These are phyloP conservation scores for Leucosporidium yakuticum DNA, from an alignment of 768 basidiomycete species.

Conservation along the genomic window DNA sequence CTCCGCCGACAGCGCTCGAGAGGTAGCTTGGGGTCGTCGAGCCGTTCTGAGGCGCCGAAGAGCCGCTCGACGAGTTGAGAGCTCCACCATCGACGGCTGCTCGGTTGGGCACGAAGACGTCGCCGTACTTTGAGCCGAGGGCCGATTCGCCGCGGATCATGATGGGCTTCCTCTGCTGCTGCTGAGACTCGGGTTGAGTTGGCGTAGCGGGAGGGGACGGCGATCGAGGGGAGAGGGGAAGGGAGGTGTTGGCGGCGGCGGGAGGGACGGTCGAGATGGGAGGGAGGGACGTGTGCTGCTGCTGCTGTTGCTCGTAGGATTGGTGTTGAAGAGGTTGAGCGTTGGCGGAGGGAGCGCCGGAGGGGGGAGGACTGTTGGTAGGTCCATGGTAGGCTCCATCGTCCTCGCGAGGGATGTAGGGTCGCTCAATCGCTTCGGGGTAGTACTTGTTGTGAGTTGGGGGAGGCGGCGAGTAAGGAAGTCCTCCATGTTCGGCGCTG, in stretches of 20 bases:
- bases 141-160: background rate
- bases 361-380: background rate
- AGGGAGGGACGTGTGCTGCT: background rate
- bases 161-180: background rate
- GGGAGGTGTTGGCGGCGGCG: background rate
- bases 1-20: background rate
- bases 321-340: background rate
- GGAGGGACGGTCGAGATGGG: background rate
- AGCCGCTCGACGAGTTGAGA: slow-evolving; percentile 27
- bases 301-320: background rate
- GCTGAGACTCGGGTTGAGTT: background rate
- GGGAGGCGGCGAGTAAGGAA: too few species aligned
- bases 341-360: background rate
- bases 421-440: background rate
- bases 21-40: slow-evolving; percentile 16
- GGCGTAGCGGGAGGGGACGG: background rate
- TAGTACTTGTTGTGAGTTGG: too few species aligned
- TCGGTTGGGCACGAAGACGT: slow-evolving; percentile 23
- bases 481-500: too few species aligned
- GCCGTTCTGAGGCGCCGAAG: slow-evolving; percentile 17
- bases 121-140: slow-evolving; percentile 20
- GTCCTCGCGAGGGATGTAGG: background rate
- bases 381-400: slow-evolving; percentile 1
- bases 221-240: background rate
- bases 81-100: slow-evolving; percentile 16